Percentiles rank a stretch among this genome's conserved stretches.
phyloP scores from a whole-genome alignment of 1,284 basidiomycete species.

The Taiwanofungus camphoratus region DNA sequence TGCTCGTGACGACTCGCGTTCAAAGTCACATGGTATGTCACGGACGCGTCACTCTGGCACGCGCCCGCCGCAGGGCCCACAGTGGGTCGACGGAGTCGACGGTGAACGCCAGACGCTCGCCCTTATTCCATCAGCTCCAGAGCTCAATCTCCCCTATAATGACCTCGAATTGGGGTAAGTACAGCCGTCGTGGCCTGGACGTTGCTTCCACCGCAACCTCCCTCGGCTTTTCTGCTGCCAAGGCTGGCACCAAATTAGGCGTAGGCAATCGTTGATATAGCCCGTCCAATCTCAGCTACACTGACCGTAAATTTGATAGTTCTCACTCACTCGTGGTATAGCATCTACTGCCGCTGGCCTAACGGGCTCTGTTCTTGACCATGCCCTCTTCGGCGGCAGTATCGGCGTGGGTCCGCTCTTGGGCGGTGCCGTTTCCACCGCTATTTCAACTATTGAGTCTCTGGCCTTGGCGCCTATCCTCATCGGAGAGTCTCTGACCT shows the following conservation, averaged over 20 bases:
- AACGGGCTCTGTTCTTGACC: slow-evolving; percentile 55
- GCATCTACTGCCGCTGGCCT: slow-evolving; percentile 51
- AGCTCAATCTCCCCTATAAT: slow-evolving; percentile 5
- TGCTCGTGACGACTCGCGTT: neutral
- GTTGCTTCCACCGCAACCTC: slow-evolving; percentile 56
- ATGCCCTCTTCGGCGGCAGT: slow-evolving; percentile 55
- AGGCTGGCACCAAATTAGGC: slow-evolving; percentile 59
- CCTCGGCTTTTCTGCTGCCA: slow-evolving; percentile 62
- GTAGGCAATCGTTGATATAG: slow-evolving; percentile 34
- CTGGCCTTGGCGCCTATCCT: slow-evolving; percentile 67
- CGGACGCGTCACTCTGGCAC: neutral
- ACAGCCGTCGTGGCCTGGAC: slow-evolving; percentile 56
- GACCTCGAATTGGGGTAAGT: slow-evolving; percentile 48
- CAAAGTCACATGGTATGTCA: neutral
- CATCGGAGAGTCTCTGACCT: slow-evolving; percentile 70
- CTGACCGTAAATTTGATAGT: slow-evolving; percentile 35
- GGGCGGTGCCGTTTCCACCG: slow-evolving; percentile 51
- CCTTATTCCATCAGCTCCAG: neutral
- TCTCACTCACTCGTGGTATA: slow-evolving; percentile 59
- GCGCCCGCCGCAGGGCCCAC: neutral
- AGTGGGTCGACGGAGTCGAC: too few relatives aligned
- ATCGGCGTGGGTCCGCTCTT: slow-evolving; percentile 51
- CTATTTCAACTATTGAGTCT: slow-evolving; percentile 62
- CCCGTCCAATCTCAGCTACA: neutral
- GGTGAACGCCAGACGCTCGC: neutral